These are phyloP conservation scores for Coniochaeta sp. DNA, from an alignment of 2,329 filamentous ascomycete species.

Conservation along the genomic window DNA sequence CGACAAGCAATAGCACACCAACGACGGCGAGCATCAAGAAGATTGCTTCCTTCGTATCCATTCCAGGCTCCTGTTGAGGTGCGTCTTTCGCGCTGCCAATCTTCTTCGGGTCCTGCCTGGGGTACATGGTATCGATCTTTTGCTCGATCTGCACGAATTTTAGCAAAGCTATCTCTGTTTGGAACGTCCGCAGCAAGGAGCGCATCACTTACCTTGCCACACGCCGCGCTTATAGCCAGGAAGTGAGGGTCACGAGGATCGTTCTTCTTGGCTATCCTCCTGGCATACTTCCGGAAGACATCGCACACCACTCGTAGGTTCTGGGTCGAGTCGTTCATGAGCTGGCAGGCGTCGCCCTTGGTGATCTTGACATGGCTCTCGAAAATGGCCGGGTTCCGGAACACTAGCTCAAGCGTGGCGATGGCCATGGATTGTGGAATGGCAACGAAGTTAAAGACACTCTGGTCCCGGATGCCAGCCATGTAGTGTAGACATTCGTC, in stretches of 20 bases:
- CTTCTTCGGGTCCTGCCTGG: conserved; percentile 65
- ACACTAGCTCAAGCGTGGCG: conserved; percentile 83
- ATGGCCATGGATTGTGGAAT: conserved; percentile 98
- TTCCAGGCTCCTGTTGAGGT: conserved; percentile 31
- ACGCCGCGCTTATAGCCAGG: conserved; percentile 82
- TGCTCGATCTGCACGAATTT: conserved; percentile 64
- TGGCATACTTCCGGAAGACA: conserved; percentile 69
- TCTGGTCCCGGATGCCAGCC: conserved; percentile 89
- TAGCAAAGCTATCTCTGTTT: conserved; percentile 1
- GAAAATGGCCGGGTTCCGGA: conserved; percentile 84
- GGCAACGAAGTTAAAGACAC: conserved; percentile 97
- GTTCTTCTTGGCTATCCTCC: conserved; percentile 87
- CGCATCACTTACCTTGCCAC: conserved; percentile 60
- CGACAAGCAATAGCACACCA: conserved; percentile 61
- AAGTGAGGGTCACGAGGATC: conserved; percentile 89
- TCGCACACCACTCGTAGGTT: conserved; percentile 77
- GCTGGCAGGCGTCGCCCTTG: conserved; percentile 82
- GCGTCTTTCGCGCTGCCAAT: conserved; percentile 32
- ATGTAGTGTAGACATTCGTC: conserved; percentile 98
- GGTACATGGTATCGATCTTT: conserved; percentile 92
- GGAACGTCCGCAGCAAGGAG: background rate
- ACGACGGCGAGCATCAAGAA: conserved; percentile 62
- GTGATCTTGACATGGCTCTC: conserved; percentile 90
- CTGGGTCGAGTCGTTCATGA: conserved; percentile 91
- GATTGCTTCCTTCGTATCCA: conserved; percentile 51